Conservation (phyloP, 495 filamentous ascomycete species). For the Xylaria telfairii region DNA sequence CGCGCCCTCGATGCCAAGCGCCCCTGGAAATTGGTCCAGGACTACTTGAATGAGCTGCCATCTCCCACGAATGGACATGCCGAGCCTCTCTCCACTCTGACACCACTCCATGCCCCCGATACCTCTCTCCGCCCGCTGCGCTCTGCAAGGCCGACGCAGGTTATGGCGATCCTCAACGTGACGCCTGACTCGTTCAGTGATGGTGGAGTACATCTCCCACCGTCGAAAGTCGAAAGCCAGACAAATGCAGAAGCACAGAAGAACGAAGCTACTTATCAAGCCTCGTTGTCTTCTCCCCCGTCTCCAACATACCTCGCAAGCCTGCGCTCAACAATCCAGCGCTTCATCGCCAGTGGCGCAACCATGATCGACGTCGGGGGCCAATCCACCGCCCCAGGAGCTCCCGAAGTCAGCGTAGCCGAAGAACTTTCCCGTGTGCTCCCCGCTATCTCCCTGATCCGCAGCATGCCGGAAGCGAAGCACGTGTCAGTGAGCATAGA, state of each 20-base stretch:
- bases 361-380: conserved; percentile 92
- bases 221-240: conserved; percentile 29
- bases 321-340: conserved; percentile 51
- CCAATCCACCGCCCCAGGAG: conserved; percentile 84
- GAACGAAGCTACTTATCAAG: neutral
- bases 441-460: conserved; percentile 76
- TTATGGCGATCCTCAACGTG: conserved; percentile 96
- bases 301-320: conserved; percentile 43
- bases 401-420: conserved; percentile 64
- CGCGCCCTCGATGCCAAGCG: conserved; percentile 54
- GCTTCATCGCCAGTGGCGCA: conserved; percentile 69
- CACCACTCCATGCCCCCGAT: conserved; percentile 65
- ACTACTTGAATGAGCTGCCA: conserved; percentile 71
- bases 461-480: conserved; percentile 64
- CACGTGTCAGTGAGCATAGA: conserved; percentile 81
- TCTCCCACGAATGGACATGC: conserved; percentile 30
- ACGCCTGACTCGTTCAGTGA: conserved; percentile 98
- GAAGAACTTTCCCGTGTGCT: conserved; percentile 82
- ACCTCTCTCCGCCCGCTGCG: conserved; percentile 68
- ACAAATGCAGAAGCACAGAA: neutral
- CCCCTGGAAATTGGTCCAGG: conserved; percentile 58
- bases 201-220: conserved; percentile 67
- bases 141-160: conserved; percentile 68
- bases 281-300: neutral
- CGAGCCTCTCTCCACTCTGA: conserved; percentile 68